Conservation (phyloP, 2,329 filamentous ascomycete genomes). For the Xylariaceae sp. region DNA sequence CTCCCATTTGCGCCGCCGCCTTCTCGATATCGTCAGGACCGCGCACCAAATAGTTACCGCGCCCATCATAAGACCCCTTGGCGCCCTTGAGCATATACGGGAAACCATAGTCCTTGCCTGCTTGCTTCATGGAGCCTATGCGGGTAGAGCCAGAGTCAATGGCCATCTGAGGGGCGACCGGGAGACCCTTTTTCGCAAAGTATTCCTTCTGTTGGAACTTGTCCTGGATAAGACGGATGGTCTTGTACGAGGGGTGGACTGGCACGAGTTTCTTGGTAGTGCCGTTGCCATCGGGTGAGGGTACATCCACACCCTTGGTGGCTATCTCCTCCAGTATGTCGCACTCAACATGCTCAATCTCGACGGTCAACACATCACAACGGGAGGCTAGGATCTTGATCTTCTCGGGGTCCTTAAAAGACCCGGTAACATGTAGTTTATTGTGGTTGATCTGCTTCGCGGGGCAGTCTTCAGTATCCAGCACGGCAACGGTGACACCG, state of each 20-base stretch:
- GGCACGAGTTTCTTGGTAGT: constrained; percentile 47
- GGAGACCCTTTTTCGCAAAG: constrained; percentile 62
- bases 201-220: constrained; percentile 89
- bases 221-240: constrained; percentile 85
- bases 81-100: constrained; percentile 91
- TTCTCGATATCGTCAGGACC: constrained; percentile 47
- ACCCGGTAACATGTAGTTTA: constrained; percentile 71
- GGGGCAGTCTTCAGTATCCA: constrained; percentile 72
- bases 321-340: constrained; percentile 80
- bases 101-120: constrained; percentile 65
- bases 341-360: constrained; percentile 96
- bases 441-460: constrained; percentile 83
- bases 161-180: constrained; percentile 67
- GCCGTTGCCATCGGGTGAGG: constrained; percentile 35
- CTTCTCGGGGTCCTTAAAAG: constrained; percentile 77
- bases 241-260: constrained; percentile 79
- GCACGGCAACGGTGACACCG: constrained; percentile 72
- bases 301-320: constrained; percentile 56
- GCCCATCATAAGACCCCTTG: constrained; percentile 89
- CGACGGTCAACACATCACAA: constrained; percentile 82
- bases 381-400: constrained; percentile 73
- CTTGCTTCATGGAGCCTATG: constrained; percentile 57
- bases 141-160: constrained; percentile 54
- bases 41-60: constrained; percentile 57
- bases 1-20: constrained; percentile 67